Base-by-base conservation (phyloP, 192 early-diverging fungal genomes). In the Gonapodya prolifera region DNA sequence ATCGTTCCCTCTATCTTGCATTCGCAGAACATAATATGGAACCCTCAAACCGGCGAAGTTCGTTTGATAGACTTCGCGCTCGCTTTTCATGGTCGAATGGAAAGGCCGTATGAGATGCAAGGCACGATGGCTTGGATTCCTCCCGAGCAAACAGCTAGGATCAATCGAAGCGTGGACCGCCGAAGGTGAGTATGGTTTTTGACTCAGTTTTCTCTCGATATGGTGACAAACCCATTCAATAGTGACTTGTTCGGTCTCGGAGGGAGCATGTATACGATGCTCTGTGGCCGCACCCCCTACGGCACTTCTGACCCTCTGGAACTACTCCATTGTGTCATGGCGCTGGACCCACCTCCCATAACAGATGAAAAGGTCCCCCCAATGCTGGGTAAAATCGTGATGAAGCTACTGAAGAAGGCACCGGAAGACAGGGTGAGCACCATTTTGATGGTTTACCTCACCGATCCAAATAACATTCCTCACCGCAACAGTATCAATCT, bases 41-140 rank as follows among this genome's bases (percentile, higher is more conserved):
- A 73, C 31, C 71, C 18, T 2, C 28, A 18, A 18, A 73, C 71
- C 8, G 71, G 71, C 71, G 71, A 73, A 32, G 71, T 73, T 29
- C 71, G 71, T 29, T 29, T 73, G 18, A 73, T 73, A 2, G 71
- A 73, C 32, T 73, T 73, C 29, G 71, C 71, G 2, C 28, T 32
- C 71, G 18, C 71, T 8, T 73, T 73, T 32, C 28, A 18, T 8
- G 71, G 71, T 8, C 71, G 32, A 32, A 30, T 73, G 28, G 71
- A 73, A 29, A 2, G 71, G 8, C 71, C 71, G 2, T 73, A 30
- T 32, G 71, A 73, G 31, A 18, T 73, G 71, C 71, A 73, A 29
- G 71, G 71, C 31, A 73, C 71, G 18, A 18, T 73, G 71, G 71
- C 71, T 32, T 73, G 71, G 71, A 73, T 73, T 32, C 71, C 71